These are phyloP conservation scores for Penicillium longicatenatum DNA, from an alignment of 495 filamentous ascomycete species.

Conservation along the genomic window DNA sequence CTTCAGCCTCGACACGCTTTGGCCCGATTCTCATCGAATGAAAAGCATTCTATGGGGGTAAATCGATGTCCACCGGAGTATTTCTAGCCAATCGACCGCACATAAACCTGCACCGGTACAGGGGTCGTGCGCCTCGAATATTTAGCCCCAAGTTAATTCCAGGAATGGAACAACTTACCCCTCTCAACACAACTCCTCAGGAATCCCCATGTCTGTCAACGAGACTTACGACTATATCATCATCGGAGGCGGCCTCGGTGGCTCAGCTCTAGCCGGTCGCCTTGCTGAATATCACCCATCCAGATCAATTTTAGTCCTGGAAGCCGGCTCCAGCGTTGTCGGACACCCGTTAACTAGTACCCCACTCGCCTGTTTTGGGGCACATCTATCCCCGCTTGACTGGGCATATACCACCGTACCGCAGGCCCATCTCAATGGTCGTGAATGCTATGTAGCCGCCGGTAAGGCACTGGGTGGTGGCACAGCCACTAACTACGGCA, in stretches of 20 bases:
- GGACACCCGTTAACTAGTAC: conserved; percentile 18
- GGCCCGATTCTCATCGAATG: too few species aligned
- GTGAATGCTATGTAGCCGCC: conserved; percentile 20
- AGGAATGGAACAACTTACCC: too few species aligned
- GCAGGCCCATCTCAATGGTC: conserved; percentile 26
- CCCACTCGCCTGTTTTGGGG: conserved; percentile 13
- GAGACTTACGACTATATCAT: conserved; percentile 34
- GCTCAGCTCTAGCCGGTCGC: conserved; percentile 43
- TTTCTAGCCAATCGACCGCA: too few species aligned
- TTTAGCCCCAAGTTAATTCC: too few species aligned
- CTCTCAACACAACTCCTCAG: too few species aligned
- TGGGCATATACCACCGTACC: conserved; percentile 37
- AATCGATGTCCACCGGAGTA: too few species aligned
- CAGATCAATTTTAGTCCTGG: conserved; percentile 26
- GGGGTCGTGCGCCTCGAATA: too few species aligned
- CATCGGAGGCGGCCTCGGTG: conserved; percentile 46
- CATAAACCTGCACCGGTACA: too few species aligned
- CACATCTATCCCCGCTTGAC: conserved; percentile 32
- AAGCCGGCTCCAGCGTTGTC: conserved; percentile 29
- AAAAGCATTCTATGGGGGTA: too few species aligned
- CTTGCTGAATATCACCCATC: conserved; percentile 22
- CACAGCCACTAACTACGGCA: conserved; percentile 22
- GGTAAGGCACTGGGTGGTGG: conserved; percentile 41
- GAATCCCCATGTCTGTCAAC: neutral
- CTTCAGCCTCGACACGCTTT: too few species aligned